Evolutionary conservation across 2,329 filamentous ascomycete genomes (phyloP).

Genomic region (Monosporascus sp.): DNA sequence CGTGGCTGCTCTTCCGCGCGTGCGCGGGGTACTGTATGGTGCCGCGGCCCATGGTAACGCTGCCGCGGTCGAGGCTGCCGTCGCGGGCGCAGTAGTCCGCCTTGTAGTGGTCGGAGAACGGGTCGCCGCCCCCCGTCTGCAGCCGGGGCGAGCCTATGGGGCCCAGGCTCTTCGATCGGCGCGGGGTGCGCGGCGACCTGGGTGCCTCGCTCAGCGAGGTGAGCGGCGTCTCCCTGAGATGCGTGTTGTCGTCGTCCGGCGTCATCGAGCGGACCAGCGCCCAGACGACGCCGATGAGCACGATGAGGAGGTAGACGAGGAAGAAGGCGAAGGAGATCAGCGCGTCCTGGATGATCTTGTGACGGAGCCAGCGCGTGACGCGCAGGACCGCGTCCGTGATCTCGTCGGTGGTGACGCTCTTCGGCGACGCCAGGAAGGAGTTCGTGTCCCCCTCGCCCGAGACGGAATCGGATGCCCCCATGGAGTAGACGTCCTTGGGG

Average conservation of each 20-base stretch:
- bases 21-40: slow-evolving; percentile 1
- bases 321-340: slow-evolving; percentile 73
- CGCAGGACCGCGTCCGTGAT: slow-evolving; percentile 70
- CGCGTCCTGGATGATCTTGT: slow-evolving; percentile 67
- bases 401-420: slow-evolving; percentile 69
- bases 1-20: slow-evolving; percentile 15
- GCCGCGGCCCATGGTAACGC: background rate
- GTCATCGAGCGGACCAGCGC: slow-evolving; percentile 33
- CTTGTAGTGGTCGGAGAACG: background rate
- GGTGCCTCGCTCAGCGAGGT: slow-evolving; percentile 1
- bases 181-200: background rate
- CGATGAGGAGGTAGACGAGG: slow-evolving; percentile 70
- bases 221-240: background rate
- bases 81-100: slow-evolving; percentile 6
- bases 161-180: background rate
- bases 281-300: slow-evolving; percentile 67
- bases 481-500: slow-evolving; percentile 74
- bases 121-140: background rate
- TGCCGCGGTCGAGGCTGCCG: background rate
- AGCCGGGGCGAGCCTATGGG: background rate
- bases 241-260: slow-evolving; percentile 3
- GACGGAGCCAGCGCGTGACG: slow-evolving; percentile 62
- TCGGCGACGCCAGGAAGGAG: slow-evolving; percentile 73
- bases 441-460: slow-evolving; percentile 54
- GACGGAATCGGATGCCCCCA: slow-evolving; percentile 62